A percentile compares a stretch with the other conserved stretches of the same genome.
Conservation (phyloP, 1,284 basidiomycete genomes). For the Ustilago crameri region DNA sequence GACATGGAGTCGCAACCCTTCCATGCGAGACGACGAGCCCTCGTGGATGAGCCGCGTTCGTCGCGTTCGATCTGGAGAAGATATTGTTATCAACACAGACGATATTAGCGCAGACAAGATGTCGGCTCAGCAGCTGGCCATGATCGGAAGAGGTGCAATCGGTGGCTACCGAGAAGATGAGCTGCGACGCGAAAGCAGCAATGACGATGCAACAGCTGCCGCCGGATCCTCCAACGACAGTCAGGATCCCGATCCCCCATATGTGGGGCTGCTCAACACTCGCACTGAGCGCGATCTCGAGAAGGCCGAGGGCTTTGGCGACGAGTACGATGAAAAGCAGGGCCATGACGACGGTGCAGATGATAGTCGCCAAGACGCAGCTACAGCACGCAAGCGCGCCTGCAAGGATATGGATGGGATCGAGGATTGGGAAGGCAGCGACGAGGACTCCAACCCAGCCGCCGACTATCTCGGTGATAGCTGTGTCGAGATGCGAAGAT, state of each 20-base stretch:
- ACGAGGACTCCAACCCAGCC: slow-evolving; percentile 53
- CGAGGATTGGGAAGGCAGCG: slow-evolving; percentile 54
- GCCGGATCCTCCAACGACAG: slow-evolving; percentile 29
- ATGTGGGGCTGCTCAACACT: slow-evolving; percentile 47
- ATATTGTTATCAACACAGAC: slow-evolving; percentile 47
- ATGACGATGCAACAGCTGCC: slow-evolving; percentile 29
- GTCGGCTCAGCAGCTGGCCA: slow-evolving; percentile 55
- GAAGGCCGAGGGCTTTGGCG: slow-evolving; percentile 36
- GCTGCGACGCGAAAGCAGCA: slow-evolving; percentile 35
- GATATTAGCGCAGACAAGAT: slow-evolving; percentile 54
- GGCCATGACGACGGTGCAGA: slow-evolving; percentile 7
- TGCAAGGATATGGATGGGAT: slow-evolving; percentile 49
- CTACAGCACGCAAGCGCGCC: slow-evolving; percentile 2
- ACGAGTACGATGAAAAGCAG: slow-evolving; percentile 32
- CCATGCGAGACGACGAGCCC: slow-evolving; percentile 57
- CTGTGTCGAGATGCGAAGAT: slow-evolving; percentile 57
- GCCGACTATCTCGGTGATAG: slow-evolving; percentile 65
- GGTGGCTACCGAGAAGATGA: slow-evolving; percentile 59
- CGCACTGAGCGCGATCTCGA: slow-evolving; percentile 56
- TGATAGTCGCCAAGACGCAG: slow-evolving; percentile 15
- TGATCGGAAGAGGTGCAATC: slow-evolving; percentile 59
- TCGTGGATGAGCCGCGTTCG: slow-evolving; percentile 60
- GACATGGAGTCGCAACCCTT: slow-evolving; percentile 57
- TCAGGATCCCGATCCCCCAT: slow-evolving; percentile 18
- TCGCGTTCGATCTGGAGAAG: slow-evolving; percentile 52